These are phyloP conservation scores for Phytopythium ostracodes DNA, from an alignment of 352 stramenopile genomes.

Conservation along the genomic window DNA sequence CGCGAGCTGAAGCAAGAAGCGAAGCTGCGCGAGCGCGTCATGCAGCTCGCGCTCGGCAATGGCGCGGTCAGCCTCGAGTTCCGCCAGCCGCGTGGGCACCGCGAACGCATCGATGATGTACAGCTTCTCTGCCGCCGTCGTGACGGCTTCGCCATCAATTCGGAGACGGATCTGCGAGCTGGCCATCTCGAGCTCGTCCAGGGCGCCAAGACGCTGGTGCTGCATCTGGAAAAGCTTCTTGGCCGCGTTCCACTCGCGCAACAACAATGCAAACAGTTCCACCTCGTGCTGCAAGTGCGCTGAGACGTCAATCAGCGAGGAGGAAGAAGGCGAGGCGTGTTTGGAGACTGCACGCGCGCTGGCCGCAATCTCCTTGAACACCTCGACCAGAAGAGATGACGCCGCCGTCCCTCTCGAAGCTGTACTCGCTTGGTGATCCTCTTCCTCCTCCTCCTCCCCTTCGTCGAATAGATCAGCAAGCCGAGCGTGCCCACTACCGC, in stretches of 20 bases:
- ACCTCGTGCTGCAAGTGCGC: constrained; percentile 33
- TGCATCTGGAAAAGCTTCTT: constrained; percentile 70
- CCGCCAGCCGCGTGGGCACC: constrained; percentile 27
- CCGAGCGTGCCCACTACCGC: not conserved
- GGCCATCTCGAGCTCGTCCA: constrained; percentile 80
- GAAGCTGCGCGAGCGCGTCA: constrained; percentile 47
- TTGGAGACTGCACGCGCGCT: constrained; percentile 15
- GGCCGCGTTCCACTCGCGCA: constrained; percentile 46
- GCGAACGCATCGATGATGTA: constrained; percentile 56
- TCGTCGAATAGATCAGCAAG: constrained; percentile 12
- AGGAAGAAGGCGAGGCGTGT: not conserved
- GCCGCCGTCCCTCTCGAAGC: constrained; percentile 7
- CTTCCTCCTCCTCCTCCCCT: constrained; percentile 12
- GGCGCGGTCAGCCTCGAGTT: constrained; percentile 43
- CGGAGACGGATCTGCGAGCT: constrained; percentile 60
- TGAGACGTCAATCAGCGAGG: constrained; percentile 14
- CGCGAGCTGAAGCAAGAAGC: constrained; percentile 58
- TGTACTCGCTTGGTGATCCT: constrained; percentile 1
- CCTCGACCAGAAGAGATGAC: constrained; percentile 42
- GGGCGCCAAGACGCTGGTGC: constrained; percentile 58
- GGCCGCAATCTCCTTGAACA: constrained; percentile 53
- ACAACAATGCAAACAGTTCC: constrained; percentile 43
- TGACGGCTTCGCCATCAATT: constrained; percentile 32
- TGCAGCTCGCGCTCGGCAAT: constrained; percentile 39
- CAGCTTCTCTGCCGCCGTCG: constrained; percentile 31